Base-by-base conservation (phyloP, 305 asterid species). In the Ajuga reptans region DNA sequence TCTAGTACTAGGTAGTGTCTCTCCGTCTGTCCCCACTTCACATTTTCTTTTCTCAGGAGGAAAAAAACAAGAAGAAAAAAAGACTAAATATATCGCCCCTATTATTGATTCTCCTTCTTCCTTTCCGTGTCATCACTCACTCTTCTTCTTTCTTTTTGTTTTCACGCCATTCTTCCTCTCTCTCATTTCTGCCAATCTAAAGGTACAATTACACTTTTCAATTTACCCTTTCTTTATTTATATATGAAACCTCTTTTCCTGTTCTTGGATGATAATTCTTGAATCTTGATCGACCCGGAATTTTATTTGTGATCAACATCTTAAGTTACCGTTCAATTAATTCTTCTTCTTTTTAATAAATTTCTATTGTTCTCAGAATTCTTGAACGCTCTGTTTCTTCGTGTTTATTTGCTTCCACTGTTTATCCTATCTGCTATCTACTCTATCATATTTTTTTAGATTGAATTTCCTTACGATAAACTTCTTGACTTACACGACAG, bases 321-420 rank as follows among this genome's bases (percentile, higher is more conserved):
- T 54, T 36, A 4, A 17, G 4, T 39, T 8, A 37, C 18, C 3
- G 42, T 17, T 64, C 45, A 12, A 0, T 43, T 69, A 36, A 37
- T 60, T 14, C 5, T 2, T 16, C 60, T 31, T n/a, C 54, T 15
- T n/a, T 67, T 50, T 9, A 4, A 66, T 52, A 27, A 10, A 16
- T 39, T 29, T n/a, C 2, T 24, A 1, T 9, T 56, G 42, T 33
- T 43, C 36, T 37, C 10, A n/a, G 18, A 29, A 51, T 4, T 66
- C 18, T 61, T 52, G 17, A 36, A 37, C 64, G 45, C 67, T 66
- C 57, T 59, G 77, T 76, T 39, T 50, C 66, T 18, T 54, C 63
- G 21, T 34, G 45, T 14, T 63, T 39, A 10, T 27, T 45, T 17
- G 55, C 39, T 16, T 52, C 24, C 3, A 47, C 45, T 59, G 4